Conservation (phyloP, 177 flowering plant genomes). For the Tripterygium wilfordii region DNA sequence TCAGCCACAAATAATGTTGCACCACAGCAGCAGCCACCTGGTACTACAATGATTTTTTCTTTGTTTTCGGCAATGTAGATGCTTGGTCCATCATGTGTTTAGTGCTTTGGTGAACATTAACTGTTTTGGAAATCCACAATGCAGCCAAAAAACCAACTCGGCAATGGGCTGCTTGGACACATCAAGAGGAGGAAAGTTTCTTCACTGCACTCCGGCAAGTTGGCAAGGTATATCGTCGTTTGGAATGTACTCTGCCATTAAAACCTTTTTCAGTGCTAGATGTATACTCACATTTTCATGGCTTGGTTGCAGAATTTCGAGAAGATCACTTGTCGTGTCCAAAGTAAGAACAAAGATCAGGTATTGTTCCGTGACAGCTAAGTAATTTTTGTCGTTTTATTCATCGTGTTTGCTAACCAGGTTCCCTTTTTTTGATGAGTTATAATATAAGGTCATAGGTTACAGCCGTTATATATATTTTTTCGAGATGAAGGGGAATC, state of each 20-base stretch:
- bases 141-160: constrained; percentile 78
- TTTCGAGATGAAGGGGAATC: too few relatives aligned
- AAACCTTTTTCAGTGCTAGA: background rate
- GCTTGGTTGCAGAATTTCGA: constrained; percentile 81
- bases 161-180: constrained; percentile 99
- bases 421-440: too few relatives aligned
- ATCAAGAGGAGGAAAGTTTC: constrained; percentile 92
- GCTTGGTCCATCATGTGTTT: too few relatives aligned
- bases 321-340: constrained; percentile 89
- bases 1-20: constrained; percentile 22
- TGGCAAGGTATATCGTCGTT: constrained; percentile 75
- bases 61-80: background rate
- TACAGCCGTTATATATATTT: too few relatives aligned
- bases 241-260: constrained; percentile 6
- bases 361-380: constrained; percentile 31
- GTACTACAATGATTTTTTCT: constrained; percentile 24
- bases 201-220: constrained; percentile 94
- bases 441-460: too few relatives aligned
- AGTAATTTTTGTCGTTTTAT: too few relatives aligned
- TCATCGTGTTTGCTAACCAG: too few relatives aligned
- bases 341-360: constrained; percentile 99
- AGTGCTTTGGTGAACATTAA: background rate
- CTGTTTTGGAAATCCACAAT: constrained; percentile 4
- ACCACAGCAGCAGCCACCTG: constrained; percentile 47
- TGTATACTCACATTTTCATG: constrained; percentile 11